These are phyloP conservation scores for Camptophora hylomeconis DNA, from an alignment of 2,329 filamentous ascomycete species.

Conservation along the genomic window DNA sequence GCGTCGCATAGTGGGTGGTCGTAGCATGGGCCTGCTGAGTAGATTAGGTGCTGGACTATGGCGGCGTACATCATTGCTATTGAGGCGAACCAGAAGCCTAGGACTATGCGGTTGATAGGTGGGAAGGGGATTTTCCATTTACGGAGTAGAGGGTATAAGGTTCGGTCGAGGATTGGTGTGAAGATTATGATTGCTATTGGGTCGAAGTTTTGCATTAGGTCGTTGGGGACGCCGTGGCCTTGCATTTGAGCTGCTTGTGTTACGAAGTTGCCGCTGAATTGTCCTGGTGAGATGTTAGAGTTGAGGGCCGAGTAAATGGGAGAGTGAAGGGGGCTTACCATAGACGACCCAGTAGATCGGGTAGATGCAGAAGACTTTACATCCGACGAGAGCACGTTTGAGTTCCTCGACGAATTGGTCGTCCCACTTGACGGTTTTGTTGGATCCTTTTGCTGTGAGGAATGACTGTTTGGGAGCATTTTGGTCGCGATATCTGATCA, in stretches of 20 bases:
- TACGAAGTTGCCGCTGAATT: constrained; percentile 16
- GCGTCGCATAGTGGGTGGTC: constrained; percentile 22
- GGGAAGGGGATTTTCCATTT: constrained; percentile 53
- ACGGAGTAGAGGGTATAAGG: constrained; percentile 56
- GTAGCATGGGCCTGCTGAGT: constrained; percentile 40
- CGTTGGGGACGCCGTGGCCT: constrained; percentile 61
- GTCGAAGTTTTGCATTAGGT: constrained; percentile 63
- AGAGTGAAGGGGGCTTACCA: constrained; percentile 25
- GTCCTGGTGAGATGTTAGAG: too few relatives aligned
- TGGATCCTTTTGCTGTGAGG: constrained; percentile 39
- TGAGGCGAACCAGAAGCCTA: constrained; percentile 54
- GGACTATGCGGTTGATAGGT: constrained; percentile 62
- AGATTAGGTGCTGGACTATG: constrained; percentile 44
- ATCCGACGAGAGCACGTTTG: constrained; percentile 51
- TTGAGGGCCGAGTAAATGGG: constrained; percentile 21
- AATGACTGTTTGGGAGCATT: constrained; percentile 56
- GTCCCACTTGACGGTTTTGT: constrained; percentile 43
- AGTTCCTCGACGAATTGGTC: constrained; percentile 61
- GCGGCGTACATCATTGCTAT: constrained; percentile 50
- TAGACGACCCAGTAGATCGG: constrained; percentile 56
- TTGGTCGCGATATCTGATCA: constrained; percentile 34
- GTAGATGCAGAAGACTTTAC: constrained; percentile 59
- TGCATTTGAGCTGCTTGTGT: constrained; percentile 40
- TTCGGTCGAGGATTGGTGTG: constrained; percentile 56
- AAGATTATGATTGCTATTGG: constrained; percentile 64